Conservation (phyloP, 2,329 filamentous ascomycete genomes). For the Polytolypa hystricis region DNA sequence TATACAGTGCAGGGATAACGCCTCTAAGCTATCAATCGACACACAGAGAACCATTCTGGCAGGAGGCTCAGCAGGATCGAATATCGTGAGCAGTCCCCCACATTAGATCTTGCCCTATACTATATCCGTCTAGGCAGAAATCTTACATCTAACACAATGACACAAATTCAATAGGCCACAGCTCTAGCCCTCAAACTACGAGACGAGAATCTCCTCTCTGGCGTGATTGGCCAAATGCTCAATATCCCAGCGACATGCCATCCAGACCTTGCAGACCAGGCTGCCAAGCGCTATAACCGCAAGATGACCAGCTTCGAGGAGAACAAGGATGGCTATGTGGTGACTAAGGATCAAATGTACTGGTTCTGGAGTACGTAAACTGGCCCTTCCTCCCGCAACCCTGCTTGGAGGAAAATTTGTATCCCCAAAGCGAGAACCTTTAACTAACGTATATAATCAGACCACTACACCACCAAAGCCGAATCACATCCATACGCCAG, state of each 20-base stretch:
- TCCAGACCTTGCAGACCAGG: conserved; percentile 1
- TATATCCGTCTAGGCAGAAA: no score
- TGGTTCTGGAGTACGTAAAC: background rate
- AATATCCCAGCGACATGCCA: conserved; percentile 4
- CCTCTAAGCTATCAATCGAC: background rate
- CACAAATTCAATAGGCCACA: background rate
- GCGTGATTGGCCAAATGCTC: conserved; percentile 4
- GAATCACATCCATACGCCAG: conserved; percentile 1
- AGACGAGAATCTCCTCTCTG: conserved; percentile 1
- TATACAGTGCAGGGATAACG: conserved; percentile 1
- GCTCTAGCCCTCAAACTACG: conserved; percentile 1
- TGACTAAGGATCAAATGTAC: background rate
- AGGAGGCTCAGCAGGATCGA: background rate
- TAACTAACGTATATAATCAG: background rate
- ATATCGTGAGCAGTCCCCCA: background rate
- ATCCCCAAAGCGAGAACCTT: background rate
- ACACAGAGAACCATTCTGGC: background rate
- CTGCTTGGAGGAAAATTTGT: no score
- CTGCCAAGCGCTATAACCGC: background rate
- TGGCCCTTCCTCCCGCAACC: background rate
- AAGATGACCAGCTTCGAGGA: background rate
- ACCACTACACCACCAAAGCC: background rate
- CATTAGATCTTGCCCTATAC: background rate
- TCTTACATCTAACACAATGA: background rate
- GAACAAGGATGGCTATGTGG: background rate